Percentiles rank a stretch among this genome's conserved stretches.
Evolutionary conservation across 2,329 filamentous ascomycete species (phyloP).

Genomic region (Pseudonectria buxi): DNA sequence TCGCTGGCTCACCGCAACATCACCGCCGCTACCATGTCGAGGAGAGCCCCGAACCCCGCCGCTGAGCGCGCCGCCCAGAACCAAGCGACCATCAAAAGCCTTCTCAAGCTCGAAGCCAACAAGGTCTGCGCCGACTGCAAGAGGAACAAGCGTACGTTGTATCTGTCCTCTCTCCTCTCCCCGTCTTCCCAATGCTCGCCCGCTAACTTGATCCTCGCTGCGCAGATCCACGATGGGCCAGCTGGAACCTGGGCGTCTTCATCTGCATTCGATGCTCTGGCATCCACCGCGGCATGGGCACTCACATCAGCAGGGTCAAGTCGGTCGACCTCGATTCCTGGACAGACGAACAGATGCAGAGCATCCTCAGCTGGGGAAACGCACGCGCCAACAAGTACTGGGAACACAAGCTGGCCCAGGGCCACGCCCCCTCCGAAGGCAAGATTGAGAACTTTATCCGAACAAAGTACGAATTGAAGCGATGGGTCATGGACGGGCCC

Average conservation of each 20-base stretch:
- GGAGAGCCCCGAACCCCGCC: slow-evolving; percentile 68
- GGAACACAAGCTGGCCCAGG: slow-evolving; percentile 87
- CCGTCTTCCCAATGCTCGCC: neutral
- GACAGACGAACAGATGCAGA: slow-evolving; percentile 97
- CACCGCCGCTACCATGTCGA: slow-evolving; percentile 55
- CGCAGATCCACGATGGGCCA: slow-evolving; percentile 93
- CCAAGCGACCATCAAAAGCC: slow-evolving; percentile 84
- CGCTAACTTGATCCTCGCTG: slow-evolving; percentile 7
- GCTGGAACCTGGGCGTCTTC: slow-evolving; percentile 97
- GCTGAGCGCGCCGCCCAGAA: slow-evolving; percentile 90
- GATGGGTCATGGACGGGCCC: slow-evolving; percentile 98
- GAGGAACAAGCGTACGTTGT: slow-evolving; percentile 81
- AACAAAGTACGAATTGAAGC: slow-evolving; percentile 97
- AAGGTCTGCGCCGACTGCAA: slow-evolving; percentile 99
- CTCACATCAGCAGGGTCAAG: slow-evolving; percentile 96
- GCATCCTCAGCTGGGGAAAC: slow-evolving; percentile 93
- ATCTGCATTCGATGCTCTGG: slow-evolving; percentile 97
- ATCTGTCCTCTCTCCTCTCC: neutral
- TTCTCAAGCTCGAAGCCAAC: slow-evolving; percentile 90
- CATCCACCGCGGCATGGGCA: slow-evolving; percentile 97
- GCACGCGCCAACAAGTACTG: slow-evolving; percentile 96
- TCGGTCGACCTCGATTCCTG: slow-evolving; percentile 96
- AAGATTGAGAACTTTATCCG: slow-evolving; percentile 99
- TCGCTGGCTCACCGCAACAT: neutral
- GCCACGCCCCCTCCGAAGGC: slow-evolving; percentile 87